Conservation (phyloP, 176 grass and related monocot species). For the Aegilops longissima region DNA sequence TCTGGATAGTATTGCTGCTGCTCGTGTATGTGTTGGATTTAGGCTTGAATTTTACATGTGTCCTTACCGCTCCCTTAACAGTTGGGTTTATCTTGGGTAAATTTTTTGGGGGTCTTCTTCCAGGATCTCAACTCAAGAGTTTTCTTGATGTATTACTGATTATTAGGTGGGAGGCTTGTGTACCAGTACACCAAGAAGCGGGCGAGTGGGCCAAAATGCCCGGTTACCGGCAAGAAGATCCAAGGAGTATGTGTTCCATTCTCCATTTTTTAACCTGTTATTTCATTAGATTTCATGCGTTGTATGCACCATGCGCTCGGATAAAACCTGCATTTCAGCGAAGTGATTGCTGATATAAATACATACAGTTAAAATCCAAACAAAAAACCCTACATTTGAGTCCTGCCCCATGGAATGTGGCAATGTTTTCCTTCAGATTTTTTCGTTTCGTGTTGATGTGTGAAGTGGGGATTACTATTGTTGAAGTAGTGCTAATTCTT, state of each 20-base stretch:
- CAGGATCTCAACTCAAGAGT: background rate
- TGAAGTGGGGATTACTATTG: background rate
- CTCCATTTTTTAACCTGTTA: background rate
- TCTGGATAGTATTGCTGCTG: background rate
- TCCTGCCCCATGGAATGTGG: background rate
- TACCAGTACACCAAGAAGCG: conserved; percentile 92
- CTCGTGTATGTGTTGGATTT: background rate
- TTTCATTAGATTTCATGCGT: background rate
- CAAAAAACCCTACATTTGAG: background rate
- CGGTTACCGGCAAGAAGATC: conserved; percentile 85
- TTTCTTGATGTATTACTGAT: conserved; percentile 3
- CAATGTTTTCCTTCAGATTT: background rate
- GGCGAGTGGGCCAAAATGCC: conserved; percentile 83
- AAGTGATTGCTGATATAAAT: background rate
- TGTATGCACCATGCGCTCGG: background rate
- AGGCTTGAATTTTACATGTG: background rate
- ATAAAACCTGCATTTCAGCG: background rate
- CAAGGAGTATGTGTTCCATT: conserved; percentile 59
- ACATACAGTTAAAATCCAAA: background rate
- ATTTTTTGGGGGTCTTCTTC: background rate
- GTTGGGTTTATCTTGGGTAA: background rate
- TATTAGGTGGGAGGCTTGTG: conserved; percentile 79
- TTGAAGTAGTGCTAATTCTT: background rate
- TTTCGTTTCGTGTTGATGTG: background rate
- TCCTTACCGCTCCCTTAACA: no score